A percentile compares a stretch with the other conserved stretches of the same genome.
phyloP scores from a whole-genome alignment of 2,329 filamentous ascomycete genomes.

The Endocalyx cinctus region DNA sequence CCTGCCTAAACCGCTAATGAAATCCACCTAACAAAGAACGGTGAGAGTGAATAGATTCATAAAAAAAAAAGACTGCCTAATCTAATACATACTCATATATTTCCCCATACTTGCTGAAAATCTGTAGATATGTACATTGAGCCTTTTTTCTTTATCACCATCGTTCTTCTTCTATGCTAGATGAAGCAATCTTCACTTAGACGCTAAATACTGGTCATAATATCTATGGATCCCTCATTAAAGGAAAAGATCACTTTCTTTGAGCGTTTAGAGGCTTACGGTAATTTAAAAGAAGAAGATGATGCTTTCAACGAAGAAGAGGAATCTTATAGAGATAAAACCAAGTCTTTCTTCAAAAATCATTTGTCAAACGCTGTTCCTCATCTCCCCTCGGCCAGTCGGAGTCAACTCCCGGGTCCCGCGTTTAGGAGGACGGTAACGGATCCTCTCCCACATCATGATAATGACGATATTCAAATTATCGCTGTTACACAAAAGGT shows the following conservation, averaged over 20 bases:
- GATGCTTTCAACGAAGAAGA: slow-evolving; percentile 28
- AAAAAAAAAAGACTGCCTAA: no score
- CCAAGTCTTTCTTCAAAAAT: slow-evolving; percentile 18
- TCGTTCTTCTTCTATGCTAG: no score
- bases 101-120: not conserved
- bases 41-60: no score
- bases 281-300: slow-evolving; percentile 24
- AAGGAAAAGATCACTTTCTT: slow-evolving; percentile 45
- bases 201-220: not conserved
- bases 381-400: slow-evolving; percentile 16
- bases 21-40: no score
- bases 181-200: no score
- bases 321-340: slow-evolving; percentile 27
- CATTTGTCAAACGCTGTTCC: no score
- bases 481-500: slow-evolving; percentile 15
- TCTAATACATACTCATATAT: no score
- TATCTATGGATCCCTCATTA: slow-evolving; percentile 23
- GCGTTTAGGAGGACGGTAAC: slow-evolving; percentile 8
- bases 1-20: no score
- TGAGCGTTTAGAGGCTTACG: slow-evolving; percentile 31
- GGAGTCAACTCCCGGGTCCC: slow-evolving; percentile 2
- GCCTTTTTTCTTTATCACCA: not conserved
- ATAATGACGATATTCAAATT: slow-evolving; percentile 15
- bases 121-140: not conserved
- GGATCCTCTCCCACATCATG: slow-evolving; percentile 7